Evolutionary conservation across 768 basidiomycete genomes (phyloP), one percentile per base, ranked within the genome.

Genomic region (Russula vinacea): DNA sequence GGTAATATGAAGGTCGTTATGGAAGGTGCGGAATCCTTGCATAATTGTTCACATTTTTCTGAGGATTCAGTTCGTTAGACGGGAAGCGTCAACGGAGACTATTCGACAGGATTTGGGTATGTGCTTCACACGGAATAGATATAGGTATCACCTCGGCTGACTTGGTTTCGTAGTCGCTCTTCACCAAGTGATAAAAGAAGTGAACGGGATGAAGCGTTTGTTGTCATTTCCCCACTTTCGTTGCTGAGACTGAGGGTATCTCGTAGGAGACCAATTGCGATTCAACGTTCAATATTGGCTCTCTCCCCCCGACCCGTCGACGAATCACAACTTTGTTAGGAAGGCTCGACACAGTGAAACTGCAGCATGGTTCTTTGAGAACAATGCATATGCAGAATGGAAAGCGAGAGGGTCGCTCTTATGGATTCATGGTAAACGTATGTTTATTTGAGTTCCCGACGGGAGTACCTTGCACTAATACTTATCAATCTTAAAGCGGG

Each of bases 191-290:
- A n/a, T 55, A 37, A 26, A 39, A 1, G 47, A 56, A 26, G 11
- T 62, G 17, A 56, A 56, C n/a, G 42, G 42, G 7, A 51, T 51
- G 26, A 49, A 56, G 32, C 61, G 61, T 62, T 24, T n/a, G 61
- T 54, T n/a, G n/a, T 32, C 8, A 4, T 0, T 52, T 19, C 8
- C 10, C 13, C 2, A 10, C 8, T n/a, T 3, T 19, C 16, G 6
- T 8, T 19, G 1, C 51, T 14, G 17, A 17, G 32, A 19, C 51
- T 16, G 8, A 52, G 3, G 17, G 0, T 19, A 17, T 2, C 19
- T 11, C 19, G 14, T 6, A 52, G 51, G 32, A 19, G 51, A 52
- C 29, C 51, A 33, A 10, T 8, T 52, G 3, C 52, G 26, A 53
- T 11, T 10, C 19, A 14, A 33, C 10, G n/a, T 51, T 8, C 16